phyloP scores from a whole-genome alignment of 2,329 filamentous ascomycete species.

The Pseudogymnoascus sp. region DNA sequence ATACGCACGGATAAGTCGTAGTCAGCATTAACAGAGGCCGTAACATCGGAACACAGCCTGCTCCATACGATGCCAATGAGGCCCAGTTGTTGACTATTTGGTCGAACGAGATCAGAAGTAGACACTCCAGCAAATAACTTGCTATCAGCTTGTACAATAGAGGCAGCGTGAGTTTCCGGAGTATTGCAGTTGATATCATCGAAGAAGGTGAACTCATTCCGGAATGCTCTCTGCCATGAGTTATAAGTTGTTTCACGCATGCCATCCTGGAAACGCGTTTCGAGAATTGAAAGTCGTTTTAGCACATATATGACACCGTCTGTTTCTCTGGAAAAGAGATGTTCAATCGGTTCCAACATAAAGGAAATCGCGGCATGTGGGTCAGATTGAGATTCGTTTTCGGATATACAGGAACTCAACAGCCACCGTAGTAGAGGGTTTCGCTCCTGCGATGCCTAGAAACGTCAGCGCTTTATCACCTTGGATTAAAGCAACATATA shows the following conservation, averaged over 20 bases:
- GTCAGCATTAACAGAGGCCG: background rate
- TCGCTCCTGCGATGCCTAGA: background rate
- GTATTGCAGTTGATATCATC: background rate
- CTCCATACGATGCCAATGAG: background rate
- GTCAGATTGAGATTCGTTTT: background rate
- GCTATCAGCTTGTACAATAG: background rate
- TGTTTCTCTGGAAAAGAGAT: background rate
- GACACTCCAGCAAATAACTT: background rate
- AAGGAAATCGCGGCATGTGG: background rate
- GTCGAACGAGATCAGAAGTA: background rate
- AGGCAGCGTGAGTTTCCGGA: background rate
- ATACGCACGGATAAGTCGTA: background rate
- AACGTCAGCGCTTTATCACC: background rate
- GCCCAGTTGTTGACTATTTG: background rate
- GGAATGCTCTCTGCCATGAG: background rate
- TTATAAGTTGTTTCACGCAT: background rate
- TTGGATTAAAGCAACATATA: background rate
- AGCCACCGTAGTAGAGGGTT: background rate
- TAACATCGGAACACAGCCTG: background rate
- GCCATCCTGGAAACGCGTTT: background rate
- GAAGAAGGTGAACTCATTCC: background rate
- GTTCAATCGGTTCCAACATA: background rate
- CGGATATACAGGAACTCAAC: background rate
- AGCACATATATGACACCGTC: background rate
- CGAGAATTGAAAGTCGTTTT: background rate